These are phyloP conservation scores for Isatis tinctoria DNA, from an alignment of 345 rosid genomes.

Conservation along the genomic window DNA sequence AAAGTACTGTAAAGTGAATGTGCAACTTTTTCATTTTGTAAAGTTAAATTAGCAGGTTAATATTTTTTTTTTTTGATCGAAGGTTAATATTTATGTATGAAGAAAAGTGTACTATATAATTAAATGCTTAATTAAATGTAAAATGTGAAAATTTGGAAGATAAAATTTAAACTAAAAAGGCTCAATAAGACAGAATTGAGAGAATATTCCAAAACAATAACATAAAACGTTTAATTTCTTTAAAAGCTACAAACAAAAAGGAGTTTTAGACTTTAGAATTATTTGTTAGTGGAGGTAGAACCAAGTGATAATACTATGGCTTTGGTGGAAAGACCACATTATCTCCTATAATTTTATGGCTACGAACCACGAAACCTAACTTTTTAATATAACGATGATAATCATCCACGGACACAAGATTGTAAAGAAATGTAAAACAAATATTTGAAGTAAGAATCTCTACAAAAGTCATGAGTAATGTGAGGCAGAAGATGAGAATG, in stretches of 20 bases:
- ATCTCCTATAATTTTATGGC: background rate
- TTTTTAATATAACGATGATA: background rate
- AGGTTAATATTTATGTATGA: background rate
- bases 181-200: background rate
- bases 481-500: constrained; percentile 3
- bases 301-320: constrained; percentile 5
- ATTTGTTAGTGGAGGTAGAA: constrained; percentile 7
- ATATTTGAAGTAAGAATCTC: background rate
- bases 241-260: constrained; percentile 8
- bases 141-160: background rate
- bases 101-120: background rate
- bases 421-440: background rate
- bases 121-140: background rate
- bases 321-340: constrained; percentile 22
- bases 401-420: background rate
- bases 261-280: background rate
- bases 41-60: background rate
- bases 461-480: constrained; percentile 5
- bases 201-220: background rate
- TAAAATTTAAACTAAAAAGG: background rate
- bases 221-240: background rate
- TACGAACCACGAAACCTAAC: constrained; percentile 25
- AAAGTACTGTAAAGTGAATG: background rate
- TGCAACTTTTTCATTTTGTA: background rate
- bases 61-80: no score